Base-by-base conservation (phyloP, 2,329 filamentous ascomycete species). In the Apiospora hydei region DNA sequence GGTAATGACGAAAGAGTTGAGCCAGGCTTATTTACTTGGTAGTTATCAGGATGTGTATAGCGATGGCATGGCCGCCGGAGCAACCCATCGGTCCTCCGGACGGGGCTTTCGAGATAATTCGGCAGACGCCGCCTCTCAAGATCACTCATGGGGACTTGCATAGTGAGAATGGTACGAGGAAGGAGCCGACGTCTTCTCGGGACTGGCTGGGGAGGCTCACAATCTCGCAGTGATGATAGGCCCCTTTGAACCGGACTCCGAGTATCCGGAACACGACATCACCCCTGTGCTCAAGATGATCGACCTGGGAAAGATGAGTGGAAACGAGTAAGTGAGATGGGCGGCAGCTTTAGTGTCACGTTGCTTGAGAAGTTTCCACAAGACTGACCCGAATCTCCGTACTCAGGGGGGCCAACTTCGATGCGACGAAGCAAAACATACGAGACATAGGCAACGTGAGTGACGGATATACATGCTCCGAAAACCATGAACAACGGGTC, bases 1-100 rank as follows among this genome's bases (percentile, higher is more conserved):
- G 1, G 11, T 4, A 7, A 24, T 13, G 11, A 24, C 5, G n/a
- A 4, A 16, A 24, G 21, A 24, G n/a, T 24, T 26, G 6, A 51
- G 10, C 5, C 34, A 6, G 7, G 14, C 10, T 26, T 26, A 21
- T 41, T 68, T 24, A 38, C 16, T 68, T 46, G 6, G 5, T 26
- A 24, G 68, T 53, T n/a, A 43, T 69, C 21, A 47, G 68, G 26
- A 69, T 69, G 68, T 69, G 68, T 57, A 69, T 69, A 26, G 46
- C 47, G 21, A 53, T 69, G 68, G 68, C 46, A 8, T 69, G 68
- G 68, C 68, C 46, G n/a, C 68, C 66, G n/a, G 47, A 30, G 34
- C 46, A 53, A 24, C 30, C 46, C 7, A 44, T 51, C n/a, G n/a
- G 49, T 51, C n/a, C 49, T 51, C 49, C 49, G 13, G 49, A 51